Evolutionary conservation across 495 filamentous ascomycete genomes (phyloP).

Genomic region (Trypethelium eluteriae): DNA sequence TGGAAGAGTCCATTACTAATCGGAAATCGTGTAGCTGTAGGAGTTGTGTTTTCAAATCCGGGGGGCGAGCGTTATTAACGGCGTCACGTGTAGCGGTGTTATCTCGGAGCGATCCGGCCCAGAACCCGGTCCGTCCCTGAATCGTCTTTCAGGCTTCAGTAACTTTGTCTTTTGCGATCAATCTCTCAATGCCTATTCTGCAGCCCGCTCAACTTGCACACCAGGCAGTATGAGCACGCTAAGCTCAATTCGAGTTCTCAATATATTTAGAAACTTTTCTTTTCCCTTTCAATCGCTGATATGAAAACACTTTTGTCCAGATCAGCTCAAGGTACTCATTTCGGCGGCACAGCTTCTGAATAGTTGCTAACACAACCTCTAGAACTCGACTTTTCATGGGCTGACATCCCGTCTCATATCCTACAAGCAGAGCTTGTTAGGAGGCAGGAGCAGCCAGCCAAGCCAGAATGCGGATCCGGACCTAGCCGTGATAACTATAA

Average conservation of each 20-base stretch:
- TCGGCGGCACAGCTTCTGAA: not conserved
- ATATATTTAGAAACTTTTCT: not conserved
- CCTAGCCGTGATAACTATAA: constrained; percentile 31
- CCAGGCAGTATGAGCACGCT: not conserved
- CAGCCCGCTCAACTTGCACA: not conserved
- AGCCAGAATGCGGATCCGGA: constrained; percentile 33
- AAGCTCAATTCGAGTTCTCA: not conserved
- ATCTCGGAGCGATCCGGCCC: no score
- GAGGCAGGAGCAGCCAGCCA: constrained; percentile 24
- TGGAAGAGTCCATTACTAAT: not conserved
- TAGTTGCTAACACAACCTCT: not conserved
- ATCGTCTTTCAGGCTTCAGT: no score
- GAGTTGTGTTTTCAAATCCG: no score
- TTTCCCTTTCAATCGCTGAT: not conserved
- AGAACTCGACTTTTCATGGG: not conserved
- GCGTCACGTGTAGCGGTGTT: no score
- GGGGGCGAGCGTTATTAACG: no score
- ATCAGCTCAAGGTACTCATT: not conserved
- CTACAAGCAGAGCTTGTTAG: constrained; percentile 34
- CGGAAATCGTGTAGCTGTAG: not conserved
- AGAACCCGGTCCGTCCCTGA: no score
- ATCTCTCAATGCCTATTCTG: no score
- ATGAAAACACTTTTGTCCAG: not conserved
- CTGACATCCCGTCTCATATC: constrained; percentile 28
- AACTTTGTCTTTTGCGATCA: no score